phyloP scores from a whole-genome alignment of 768 basidiomycete species.

The Boletus subcaerulescens region DNA sequence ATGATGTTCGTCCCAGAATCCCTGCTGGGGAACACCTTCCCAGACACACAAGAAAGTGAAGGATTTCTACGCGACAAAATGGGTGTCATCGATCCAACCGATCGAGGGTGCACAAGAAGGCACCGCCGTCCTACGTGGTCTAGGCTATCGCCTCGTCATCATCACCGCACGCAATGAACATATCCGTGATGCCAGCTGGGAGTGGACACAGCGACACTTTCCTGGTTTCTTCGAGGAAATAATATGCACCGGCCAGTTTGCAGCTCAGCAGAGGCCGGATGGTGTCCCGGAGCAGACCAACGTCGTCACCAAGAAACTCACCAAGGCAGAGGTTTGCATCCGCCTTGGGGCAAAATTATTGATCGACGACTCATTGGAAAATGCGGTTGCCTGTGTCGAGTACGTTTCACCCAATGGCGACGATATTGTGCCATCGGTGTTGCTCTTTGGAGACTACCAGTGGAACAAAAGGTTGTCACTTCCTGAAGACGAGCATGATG shows the following conservation, averaged over 20 bases:
- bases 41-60: constrained; percentile 59
- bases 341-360: constrained; percentile 61
- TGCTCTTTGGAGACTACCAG: constrained; percentile 73
- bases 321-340: constrained; percentile 71
- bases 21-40: constrained; percentile 57
- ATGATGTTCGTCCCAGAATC: constrained; percentile 34
- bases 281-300: constrained; percentile 27
- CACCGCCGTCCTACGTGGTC: constrained; percentile 47
- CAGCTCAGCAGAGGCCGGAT: constrained; percentile 39
- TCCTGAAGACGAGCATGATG: constrained; percentile 43
- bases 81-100: constrained; percentile 45
- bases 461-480: constrained; percentile 67
- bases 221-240: constrained; percentile 60
- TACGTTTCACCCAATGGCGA: constrained; percentile 14
- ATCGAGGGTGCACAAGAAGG: constrained; percentile 64
- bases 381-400: constrained; percentile 58
- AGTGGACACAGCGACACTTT: constrained; percentile 65
- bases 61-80: constrained; percentile 53
- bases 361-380: constrained; percentile 81
- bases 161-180: constrained; percentile 69
- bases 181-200: constrained; percentile 55
- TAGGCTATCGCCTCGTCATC: constrained; percentile 69
- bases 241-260: constrained; percentile 75
- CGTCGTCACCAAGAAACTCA: constrained; percentile 49
- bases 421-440: constrained; percentile 44